Percentiles rank a stretch among this genome's conserved stretches.
Evolutionary conservation across 164 flowering plant genomes (phyloP).

Genomic region (Magnolia changhungtana): DNA sequence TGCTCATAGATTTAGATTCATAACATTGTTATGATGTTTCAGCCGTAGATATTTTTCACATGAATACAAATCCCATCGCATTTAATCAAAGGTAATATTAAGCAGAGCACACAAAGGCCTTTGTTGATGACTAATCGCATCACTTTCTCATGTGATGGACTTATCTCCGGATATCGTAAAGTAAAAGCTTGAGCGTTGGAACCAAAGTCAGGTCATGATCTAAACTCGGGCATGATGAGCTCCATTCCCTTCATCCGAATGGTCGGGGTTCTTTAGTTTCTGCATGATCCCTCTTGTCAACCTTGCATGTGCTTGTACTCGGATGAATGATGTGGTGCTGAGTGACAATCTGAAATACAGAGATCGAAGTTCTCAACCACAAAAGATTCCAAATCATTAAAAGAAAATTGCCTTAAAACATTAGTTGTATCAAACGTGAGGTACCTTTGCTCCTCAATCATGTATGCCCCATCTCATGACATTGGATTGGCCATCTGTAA

Average conservation of each 20-base stretch:
- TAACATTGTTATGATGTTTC: not conserved
- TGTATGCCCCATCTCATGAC: not conserved
- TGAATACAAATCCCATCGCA: not conserved
- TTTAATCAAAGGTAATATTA: not conserved
- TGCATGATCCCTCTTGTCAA: not conserved
- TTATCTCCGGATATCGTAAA: not conserved
- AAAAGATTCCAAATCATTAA: no score
- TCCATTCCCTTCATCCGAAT: not conserved
- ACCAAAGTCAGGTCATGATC: not conserved
- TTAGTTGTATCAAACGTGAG: not conserved
- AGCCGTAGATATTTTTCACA: not conserved
- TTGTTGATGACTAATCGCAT: not conserved
- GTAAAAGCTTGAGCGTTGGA: not conserved
- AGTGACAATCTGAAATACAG: not conserved
- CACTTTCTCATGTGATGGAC: not conserved
- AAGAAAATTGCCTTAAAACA: not conserved
- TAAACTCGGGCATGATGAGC: not conserved
- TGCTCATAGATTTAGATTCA: not conserved
- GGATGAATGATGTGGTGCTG: not conserved
- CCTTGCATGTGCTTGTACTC: not conserved
- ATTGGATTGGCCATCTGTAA: not conserved
- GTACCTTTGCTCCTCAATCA: not conserved
- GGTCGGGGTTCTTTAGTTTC: not conserved
- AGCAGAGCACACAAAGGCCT: not conserved
- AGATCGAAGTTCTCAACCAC: not conserved